phyloP scores from a whole-genome alignment of 2,329 filamentous ascomycete genomes.

The Botrytis tulipae region DNA sequence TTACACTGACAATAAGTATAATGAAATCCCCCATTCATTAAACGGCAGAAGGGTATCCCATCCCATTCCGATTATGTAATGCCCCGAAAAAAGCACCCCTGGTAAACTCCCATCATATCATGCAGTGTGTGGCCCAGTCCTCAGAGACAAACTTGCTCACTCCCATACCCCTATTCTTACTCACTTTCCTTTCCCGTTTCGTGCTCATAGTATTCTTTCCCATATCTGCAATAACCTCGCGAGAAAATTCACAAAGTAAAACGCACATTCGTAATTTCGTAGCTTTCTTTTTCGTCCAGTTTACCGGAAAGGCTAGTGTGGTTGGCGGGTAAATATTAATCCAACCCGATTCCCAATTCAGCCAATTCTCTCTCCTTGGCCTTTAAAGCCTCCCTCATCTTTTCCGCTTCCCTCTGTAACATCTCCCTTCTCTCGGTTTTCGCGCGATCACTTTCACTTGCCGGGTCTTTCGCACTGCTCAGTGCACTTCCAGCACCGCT shows the following conservation, averaged over 20 bases:
- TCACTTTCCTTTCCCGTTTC: neutral
- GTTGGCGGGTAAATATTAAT: conserved; percentile 13
- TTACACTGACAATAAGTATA: neutral
- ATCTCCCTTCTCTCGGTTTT: conserved; percentile 63
- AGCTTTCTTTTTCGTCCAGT: neutral
- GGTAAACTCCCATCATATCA: conserved; percentile 10
- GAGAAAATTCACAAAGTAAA: neutral
- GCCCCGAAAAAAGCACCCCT: neutral
- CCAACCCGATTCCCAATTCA: conserved; percentile 28
- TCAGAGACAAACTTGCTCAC: neutral
- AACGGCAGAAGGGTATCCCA: conserved; percentile 12
- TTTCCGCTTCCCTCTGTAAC: conserved; percentile 70
- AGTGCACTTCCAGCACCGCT: conserved; percentile 37
- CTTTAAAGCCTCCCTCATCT: conserved; percentile 53
- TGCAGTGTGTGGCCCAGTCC: neutral
- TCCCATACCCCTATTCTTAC: neutral
- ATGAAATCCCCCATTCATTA: neutral
- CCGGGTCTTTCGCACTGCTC: conserved; percentile 37
- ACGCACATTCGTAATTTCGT: conserved; percentile 13
- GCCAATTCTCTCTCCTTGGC: conserved; percentile 38
- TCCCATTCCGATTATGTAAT: conserved; percentile 10
- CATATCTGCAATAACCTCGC: neutral
- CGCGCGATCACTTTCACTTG: conserved; percentile 48
- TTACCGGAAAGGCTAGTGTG: neutral
- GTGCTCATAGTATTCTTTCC: neutral